A percentile compares a stretch with the other conserved stretches of the same genome.
Evolutionary conservation across 2,329 filamentous ascomycete genomes (phyloP).

Genomic region (Sarocladium brachiariae): DNA sequence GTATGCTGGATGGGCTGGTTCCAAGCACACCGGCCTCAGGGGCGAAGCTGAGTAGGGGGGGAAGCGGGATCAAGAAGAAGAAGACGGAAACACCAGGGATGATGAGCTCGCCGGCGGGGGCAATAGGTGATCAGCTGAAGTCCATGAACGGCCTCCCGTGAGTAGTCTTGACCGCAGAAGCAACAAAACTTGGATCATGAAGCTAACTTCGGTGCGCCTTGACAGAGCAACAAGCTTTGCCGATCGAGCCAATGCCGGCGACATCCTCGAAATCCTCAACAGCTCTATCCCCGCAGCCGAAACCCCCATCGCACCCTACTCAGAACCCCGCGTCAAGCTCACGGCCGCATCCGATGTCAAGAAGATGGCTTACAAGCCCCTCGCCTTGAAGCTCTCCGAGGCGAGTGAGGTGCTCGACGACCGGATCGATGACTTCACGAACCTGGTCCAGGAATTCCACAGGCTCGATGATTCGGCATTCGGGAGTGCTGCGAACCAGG

Average conservation of each 20-base stretch:
- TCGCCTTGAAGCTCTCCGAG: constrained; percentile 92
- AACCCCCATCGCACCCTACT: constrained; percentile 62
- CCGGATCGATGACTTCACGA: constrained; percentile 81
- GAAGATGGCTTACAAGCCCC: constrained; percentile 84
- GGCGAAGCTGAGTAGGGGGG: constrained; percentile 30
- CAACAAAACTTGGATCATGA: too few relatives aligned
- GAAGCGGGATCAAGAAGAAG: constrained; percentile 25
- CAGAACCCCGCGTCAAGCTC: constrained; percentile 74
- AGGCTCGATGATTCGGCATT: constrained; percentile 73
- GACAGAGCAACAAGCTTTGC: constrained; percentile 47
- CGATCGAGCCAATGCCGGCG: constrained; percentile 71
- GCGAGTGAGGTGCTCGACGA: constrained; percentile 91
- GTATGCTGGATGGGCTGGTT: constrained; percentile 69
- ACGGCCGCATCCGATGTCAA: constrained; percentile 83
- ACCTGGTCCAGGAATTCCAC: constrained; percentile 67
- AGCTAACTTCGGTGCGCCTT: background rate
- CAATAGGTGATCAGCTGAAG: constrained; percentile 27
- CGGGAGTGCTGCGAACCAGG: constrained; percentile 78
- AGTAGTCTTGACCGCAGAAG: constrained; percentile 10
- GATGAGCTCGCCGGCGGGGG: constrained; percentile 27
- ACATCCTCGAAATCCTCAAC: constrained; percentile 79
- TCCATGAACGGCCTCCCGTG: constrained; percentile 23
- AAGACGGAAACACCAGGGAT: constrained; percentile 23
- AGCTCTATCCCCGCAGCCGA: constrained; percentile 61
- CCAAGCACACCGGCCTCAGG: constrained; percentile 52